Evolutionary conservation across 768 basidiomycete species (phyloP), one percentile per base, ranked within the genome.

Genomic region (Suillus spraguei): DNA sequence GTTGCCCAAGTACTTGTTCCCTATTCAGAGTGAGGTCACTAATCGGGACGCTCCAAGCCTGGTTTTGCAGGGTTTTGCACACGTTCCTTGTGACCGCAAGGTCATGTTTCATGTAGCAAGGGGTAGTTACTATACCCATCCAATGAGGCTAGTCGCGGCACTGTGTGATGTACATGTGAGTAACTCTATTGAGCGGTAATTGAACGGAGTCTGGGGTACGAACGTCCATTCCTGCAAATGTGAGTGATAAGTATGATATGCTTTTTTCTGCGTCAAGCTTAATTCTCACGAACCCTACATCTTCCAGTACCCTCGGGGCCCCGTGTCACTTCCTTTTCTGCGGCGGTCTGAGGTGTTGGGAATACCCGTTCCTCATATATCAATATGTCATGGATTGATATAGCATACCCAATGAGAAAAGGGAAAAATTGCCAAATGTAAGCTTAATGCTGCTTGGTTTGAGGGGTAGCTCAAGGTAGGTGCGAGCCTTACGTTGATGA

Each of bases 61-160:
- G 16, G 17, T 28, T 58, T 58, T 58, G 24, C 10, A 41, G 6
- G 22, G 16, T 56, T 58, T 58, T 58, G 16, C 10, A 41, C 55
- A 58, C 53, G 53, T 58, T 17, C 20, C 39, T 39, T 24, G 22
- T 24, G 38, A 11, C 36, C 38, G 9, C 55, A 24, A 32, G 56
- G 56, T 11, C 24, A 10, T 32, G 39, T 58, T 58, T 58, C 56
- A 58, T 58, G 32, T 32, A 41, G 28, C 28, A 28, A 58, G 56
- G 39, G 11, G 56, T 4, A 20, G 41, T 58, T 41, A 41, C 56
- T 4, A 20, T 17, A 41, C 28, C 17, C 22, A 58, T 58, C 36
- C 4, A 9, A 32, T 17, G 38, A 39, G 16, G 22, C 54, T 38
- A 38, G n/a, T 35, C 20, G 33, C 53, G 11, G 32, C 14, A n/a